phyloP scores from a whole-genome alignment of 257 asterid genomes.

The Petrea volubilis region DNA sequence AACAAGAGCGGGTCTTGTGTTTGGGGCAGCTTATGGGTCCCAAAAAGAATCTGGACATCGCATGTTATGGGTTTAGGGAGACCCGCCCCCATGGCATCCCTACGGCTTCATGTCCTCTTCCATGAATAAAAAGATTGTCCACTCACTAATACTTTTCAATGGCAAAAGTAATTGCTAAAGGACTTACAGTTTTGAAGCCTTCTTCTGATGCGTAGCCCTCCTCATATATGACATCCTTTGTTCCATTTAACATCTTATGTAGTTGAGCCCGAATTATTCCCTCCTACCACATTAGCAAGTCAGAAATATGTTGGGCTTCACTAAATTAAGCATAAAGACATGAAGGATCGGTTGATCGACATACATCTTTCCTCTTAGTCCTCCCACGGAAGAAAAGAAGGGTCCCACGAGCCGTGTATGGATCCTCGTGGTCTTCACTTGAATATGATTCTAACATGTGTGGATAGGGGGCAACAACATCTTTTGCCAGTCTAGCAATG shows the following conservation, averaged over 20 bases:
- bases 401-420: conserved; percentile 63
- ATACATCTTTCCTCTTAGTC: conserved; percentile 84
- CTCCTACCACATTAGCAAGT: conserved; percentile 56
- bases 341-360: conserved; percentile 14
- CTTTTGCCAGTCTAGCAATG: conserved; percentile 75
- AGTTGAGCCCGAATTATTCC: conserved; percentile 74
- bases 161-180: neutral
- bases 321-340: neutral
- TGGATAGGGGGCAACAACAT: conserved; percentile 92
- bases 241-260: conserved; percentile 46
- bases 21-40: too few relatives aligned
- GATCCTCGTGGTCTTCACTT: conserved; percentile 52
- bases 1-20: too few relatives aligned
- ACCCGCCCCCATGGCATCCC: too few relatives aligned
- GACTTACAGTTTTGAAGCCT: conserved; percentile 85
- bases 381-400: conserved; percentile 93
- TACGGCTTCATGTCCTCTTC: too few relatives aligned
- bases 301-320: conserved; percentile 6
- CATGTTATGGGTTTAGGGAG: too few relatives aligned
- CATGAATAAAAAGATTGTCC: too few relatives aligned
- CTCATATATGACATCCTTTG: conserved; percentile 65
- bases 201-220: conserved; percentile 68
- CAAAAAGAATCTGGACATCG: too few relatives aligned
- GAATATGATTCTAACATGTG: conserved; percentile 72
- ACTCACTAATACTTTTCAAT: too few relatives aligned